Base-by-base conservation (phyloP, 2,329 filamentous ascomycete genomes). In the Parastagonospora avenae region DNA sequence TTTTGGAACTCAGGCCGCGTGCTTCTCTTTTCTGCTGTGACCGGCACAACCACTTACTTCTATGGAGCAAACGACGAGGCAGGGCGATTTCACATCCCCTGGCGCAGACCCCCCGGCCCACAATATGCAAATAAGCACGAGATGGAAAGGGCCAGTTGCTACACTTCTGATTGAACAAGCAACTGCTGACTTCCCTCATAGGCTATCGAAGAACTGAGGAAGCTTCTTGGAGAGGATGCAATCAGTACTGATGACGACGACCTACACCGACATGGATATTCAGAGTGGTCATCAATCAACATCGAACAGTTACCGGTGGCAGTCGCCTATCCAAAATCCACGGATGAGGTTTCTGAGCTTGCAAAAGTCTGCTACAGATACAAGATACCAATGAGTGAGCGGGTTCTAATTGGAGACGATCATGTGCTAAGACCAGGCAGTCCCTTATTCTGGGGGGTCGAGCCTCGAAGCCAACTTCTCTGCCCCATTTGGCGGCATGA, bases 381-480 rank as follows among this genome's bases (percentile, higher is more conserved):
- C 73, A 86, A 82, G 12, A 84, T 96, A 46, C 92, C 92, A 1
- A 89, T 96, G 77, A 76, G 73, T 76, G 66, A 38, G 70, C 48
- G 24, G 8, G 10, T n/a, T 2, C 31, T 7, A 33, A 11, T 3
- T 2, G 8, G 8, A 9, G 19, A 8, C 19, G 31, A 27, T 4
- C 12, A 12, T 2, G 3, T 8, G 39, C 40, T 49, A 7, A 49
- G 10, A 4, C 40, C n/a, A 15, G 30, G 24, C 37, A 76, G 89
- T 94, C 52, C 88, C 91, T 0, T 96, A 90, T 68, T 94, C 90
- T 0, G 92, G 91, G 2, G 92, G 92, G 11, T 89, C 90, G 0
- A 93, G 89, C 59, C 79, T 97, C 0, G 92, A 97, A 72, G 92
- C 89, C 11, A 94, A 96, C 71, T 96, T 96, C 73, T 90, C 90